Evolutionary conservation across 441 rosid species (phyloP).

Genomic region (Geranium incanum): DNA sequence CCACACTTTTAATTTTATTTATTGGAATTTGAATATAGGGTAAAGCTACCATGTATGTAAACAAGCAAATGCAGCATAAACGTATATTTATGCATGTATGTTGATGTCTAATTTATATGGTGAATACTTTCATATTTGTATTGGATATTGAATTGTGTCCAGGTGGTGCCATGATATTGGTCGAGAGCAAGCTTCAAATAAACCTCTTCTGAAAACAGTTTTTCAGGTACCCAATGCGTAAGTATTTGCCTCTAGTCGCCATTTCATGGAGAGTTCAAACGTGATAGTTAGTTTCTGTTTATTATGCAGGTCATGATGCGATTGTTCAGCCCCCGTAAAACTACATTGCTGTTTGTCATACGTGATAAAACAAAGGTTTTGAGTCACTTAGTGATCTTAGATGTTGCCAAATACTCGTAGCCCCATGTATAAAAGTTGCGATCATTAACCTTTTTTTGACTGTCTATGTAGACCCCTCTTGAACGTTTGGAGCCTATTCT

Average conservation of each 20-base stretch:
- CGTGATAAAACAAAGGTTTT: constrained; percentile 89
- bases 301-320: constrained; percentile 75
- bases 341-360: constrained; percentile 80
- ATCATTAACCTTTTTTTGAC: constrained; percentile 13
- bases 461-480: constrained; percentile 60
- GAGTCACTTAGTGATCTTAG: constrained; percentile 14
- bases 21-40: not conserved
- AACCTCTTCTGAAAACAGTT: constrained; percentile 81
- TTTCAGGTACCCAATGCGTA: constrained; percentile 49
- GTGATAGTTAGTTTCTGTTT: constrained; percentile 17
- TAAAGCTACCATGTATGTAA: not conserved
- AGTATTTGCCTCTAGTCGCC: constrained; percentile 9
- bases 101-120: not conserved
- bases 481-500: constrained; percentile 62
- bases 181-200: constrained; percentile 89
- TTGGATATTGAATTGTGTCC: constrained; percentile 20
- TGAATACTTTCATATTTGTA: constrained; percentile 18
- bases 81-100: not conserved
- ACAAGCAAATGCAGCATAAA: constrained; percentile 1
- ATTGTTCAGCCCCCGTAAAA: constrained; percentile 84
- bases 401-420: constrained; percentile 6
- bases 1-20: not conserved
- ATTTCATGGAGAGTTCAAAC: constrained; percentile 14
- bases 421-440: constrained; percentile 12
- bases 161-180: constrained; percentile 99